Conservation (phyloP, 2,329 filamentous ascomycete genomes). For the Ophiostoma perfectum region DNA sequence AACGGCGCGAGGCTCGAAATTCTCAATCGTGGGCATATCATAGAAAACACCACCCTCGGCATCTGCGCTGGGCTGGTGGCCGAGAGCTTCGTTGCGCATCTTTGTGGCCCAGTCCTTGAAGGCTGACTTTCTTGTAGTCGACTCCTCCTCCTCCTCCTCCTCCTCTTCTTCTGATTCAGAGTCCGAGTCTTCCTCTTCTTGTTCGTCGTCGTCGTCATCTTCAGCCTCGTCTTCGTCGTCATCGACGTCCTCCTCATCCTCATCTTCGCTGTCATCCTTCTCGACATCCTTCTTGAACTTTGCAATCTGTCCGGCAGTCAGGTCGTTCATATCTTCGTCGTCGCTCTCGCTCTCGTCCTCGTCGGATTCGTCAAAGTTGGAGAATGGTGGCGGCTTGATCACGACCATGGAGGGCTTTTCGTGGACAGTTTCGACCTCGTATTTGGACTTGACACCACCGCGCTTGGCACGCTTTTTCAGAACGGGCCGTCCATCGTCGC, state of each 20-base stretch:
- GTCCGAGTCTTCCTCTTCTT: conserved; percentile 30
- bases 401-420: conserved; percentile 41
- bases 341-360: conserved; percentile 21
- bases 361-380: neutral
- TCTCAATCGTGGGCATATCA: conserved; percentile 51
- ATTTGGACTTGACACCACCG: conserved; percentile 54
- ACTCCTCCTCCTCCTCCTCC: conserved; percentile 28
- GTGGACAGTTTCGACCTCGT: conserved; percentile 74
- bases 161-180: conserved; percentile 19
- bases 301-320: conserved; percentile 26
- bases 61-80: conserved; percentile 46
- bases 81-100: conserved; percentile 77
- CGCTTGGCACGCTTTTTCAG: conserved; percentile 77
- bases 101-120: conserved; percentile 93
- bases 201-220: conserved; percentile 32
- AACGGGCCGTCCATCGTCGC: conserved; percentile 71
- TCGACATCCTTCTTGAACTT: conserved; percentile 28
- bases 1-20: conserved; percentile 60
- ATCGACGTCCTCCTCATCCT: conserved; percentile 33
- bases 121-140: conserved; percentile 45
- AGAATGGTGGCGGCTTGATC: conserved; percentile 24
- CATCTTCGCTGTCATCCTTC: conserved; percentile 30
- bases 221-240: conserved; percentile 34
- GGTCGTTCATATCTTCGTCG: conserved; percentile 25
- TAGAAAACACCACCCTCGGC: conserved; percentile 30